Percentiles rank a stretch among this genome's conserved stretches.
These are phyloP conservation scores for Exophiala mesophila DNA, from an alignment of 2,329 filamentous ascomycete genomes.

Conservation along the genomic window DNA sequence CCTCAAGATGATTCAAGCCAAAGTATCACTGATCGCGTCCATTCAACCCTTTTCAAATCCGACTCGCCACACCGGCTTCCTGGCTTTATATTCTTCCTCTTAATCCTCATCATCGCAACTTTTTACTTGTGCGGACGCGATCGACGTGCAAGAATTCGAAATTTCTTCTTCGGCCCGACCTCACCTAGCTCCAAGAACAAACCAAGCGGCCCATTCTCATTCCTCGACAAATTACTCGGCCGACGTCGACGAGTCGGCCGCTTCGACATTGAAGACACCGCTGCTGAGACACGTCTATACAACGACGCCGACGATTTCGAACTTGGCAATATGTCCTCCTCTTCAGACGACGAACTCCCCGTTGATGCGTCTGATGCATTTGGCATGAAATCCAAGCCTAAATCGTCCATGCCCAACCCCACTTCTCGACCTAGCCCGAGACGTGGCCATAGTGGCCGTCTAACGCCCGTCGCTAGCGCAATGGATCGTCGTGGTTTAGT, in stretches of 20 bases:
- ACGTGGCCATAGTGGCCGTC: slow-evolving; percentile 30
- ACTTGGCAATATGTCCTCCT: slow-evolving; percentile 54
- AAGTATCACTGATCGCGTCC: slow-evolving; percentile 50
- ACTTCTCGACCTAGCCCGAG: slow-evolving; percentile 59
- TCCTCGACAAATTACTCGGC: slow-evolving; percentile 34
- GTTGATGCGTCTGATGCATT: slow-evolving; percentile 14
- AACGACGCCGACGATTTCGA: slow-evolving; percentile 62
- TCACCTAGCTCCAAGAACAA: background rate
- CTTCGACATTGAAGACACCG: slow-evolving; percentile 84
- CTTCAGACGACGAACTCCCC: slow-evolving; percentile 38
- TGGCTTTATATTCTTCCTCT: slow-evolving; percentile 69
- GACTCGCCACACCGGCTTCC: slow-evolving; percentile 65
- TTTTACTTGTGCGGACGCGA: slow-evolving; percentile 79
- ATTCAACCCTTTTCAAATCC: slow-evolving; percentile 59
- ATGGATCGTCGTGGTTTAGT: slow-evolving; percentile 67
- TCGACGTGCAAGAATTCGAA: slow-evolving; percentile 58
- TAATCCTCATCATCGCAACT: slow-evolving; percentile 63
- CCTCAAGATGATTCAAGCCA: slow-evolving; percentile 21
- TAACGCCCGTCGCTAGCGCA: slow-evolving; percentile 30
- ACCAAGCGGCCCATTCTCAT: slow-evolving; percentile 29
- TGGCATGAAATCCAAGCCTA: slow-evolving; percentile 54
- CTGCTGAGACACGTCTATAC: slow-evolving; percentile 46
- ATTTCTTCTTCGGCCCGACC: slow-evolving; percentile 40
- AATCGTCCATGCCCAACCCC: slow-evolving; percentile 54
- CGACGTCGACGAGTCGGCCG: slow-evolving; percentile 33